Evolutionary conservation across 2,329 filamentous ascomycete genomes (phyloP).

Genomic region (Lachnellula willkommii): DNA sequence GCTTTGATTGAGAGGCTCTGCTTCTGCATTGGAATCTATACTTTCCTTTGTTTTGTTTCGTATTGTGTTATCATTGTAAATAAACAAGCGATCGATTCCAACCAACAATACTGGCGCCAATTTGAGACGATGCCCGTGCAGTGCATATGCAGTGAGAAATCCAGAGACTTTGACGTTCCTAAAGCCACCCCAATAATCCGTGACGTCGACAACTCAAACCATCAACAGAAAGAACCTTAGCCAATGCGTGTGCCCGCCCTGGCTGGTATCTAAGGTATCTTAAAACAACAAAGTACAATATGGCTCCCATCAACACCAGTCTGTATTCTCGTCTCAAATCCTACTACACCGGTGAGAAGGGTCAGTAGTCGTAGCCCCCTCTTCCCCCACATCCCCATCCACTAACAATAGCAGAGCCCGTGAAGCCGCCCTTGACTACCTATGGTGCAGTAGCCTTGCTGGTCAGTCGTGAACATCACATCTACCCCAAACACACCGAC

Average conservation of each 20-base stretch:
- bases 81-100: no score
- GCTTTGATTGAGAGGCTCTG: no score
- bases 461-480: constrained; percentile 13
- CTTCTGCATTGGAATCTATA: no score
- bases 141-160: constrained; percentile 8
- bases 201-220: not conserved
- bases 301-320: constrained; percentile 23
- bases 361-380: constrained; percentile 14
- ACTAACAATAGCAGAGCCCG: constrained; percentile 18
- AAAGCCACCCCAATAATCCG: constrained; percentile 5
- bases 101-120: no score
- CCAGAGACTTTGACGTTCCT: constrained; percentile 5
- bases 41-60: not conserved
- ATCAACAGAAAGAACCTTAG: not conserved
- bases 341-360: constrained; percentile 21
- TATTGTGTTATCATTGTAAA: no score
- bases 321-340: constrained; percentile 24
- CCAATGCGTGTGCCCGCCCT: constrained; percentile 4
- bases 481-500: not conserved
- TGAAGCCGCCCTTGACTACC: constrained; percentile 25
- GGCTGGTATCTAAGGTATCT: not conserved
- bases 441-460: constrained; percentile 22
- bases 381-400: not conserved
- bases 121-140: not conserved
- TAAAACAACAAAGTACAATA: constrained; percentile 4